phyloP scores from a whole-genome alignment of 441 rosid genomes.

The Euphorbia schlechtendalii region DNA sequence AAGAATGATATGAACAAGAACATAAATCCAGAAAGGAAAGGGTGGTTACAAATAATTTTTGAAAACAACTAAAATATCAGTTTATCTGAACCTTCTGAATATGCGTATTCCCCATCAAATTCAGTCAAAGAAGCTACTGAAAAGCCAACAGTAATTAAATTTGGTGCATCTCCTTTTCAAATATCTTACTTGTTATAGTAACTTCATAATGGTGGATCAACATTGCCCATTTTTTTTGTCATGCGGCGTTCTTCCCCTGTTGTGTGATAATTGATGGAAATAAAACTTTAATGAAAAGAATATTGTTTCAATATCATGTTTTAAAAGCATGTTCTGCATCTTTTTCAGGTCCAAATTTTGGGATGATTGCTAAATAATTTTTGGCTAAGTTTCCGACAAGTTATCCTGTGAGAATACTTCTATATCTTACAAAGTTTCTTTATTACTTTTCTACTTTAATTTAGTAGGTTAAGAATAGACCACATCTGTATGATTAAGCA shows the following conservation, averaged over 20 bases:
- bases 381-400: conserved; percentile 5
- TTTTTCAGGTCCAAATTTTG: not conserved
- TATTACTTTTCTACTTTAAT: not conserved
- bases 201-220: no score
- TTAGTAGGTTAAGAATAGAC: not conserved
- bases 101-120: not conserved
- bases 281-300: not conserved
- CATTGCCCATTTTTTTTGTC: no score
- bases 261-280: conserved; percentile 11
- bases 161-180: conserved; percentile 21
- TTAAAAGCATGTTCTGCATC: conserved; percentile 7
- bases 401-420: conserved; percentile 4
- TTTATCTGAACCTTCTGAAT: not conserved
- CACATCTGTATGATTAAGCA: no score
- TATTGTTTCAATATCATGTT: conserved; percentile 11
- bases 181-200: conserved; percentile 18
- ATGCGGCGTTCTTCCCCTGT: no score
- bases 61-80: not conserved
- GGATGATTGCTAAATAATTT: not conserved
- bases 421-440: not conserved
- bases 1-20: no score
- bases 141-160: conserved; percentile 17
- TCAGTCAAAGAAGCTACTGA: conserved; percentile 17
- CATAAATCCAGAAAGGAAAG: not conserved
- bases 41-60: not conserved